phyloP scores from a whole-genome alignment of 371 early-diverging fungal genomes.

The Saksenaea vasiformis region DNA sequence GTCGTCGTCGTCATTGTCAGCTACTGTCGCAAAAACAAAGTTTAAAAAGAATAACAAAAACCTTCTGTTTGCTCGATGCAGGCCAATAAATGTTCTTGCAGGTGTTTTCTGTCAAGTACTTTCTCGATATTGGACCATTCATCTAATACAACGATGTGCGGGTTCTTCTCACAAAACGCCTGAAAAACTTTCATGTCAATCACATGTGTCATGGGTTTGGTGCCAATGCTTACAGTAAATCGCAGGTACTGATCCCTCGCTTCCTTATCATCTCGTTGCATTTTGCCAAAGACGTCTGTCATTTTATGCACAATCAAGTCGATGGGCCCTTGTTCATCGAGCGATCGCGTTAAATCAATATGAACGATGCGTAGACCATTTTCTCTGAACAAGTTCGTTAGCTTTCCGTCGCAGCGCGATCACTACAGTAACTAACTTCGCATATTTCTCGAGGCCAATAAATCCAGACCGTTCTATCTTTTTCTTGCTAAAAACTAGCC shows the following conservation, averaged over 20 bases:
- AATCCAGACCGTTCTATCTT: constrained; percentile 46
- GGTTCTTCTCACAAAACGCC: constrained; percentile 33
- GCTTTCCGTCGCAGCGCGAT: too few relatives aligned
- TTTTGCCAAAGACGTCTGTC: constrained; percentile 42
- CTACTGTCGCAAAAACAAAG: neutral
- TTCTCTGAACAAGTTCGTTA: too few relatives aligned
- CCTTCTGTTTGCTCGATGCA: constrained; percentile 8
- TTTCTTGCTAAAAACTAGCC: constrained; percentile 40
- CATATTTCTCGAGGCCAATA: constrained; percentile 40
- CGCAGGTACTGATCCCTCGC: constrained; percentile 27
- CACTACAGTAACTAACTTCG: constrained; percentile 27
- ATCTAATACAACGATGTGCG: constrained; percentile 36
- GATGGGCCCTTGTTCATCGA: constrained; percentile 34
- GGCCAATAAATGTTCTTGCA: constrained; percentile 24
- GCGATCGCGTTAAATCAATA: constrained; percentile 39
- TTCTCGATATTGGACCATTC: constrained; percentile 39
- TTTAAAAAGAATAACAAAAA: neutral
- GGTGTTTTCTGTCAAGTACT: constrained; percentile 34
- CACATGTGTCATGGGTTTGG: neutral
- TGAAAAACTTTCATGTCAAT: constrained; percentile 7
- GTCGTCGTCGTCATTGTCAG: neutral
- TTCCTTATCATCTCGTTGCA: constrained; percentile 33
- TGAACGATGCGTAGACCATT: constrained; percentile 33
- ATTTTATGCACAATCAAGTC: constrained; percentile 55
- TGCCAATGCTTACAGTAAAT: constrained; percentile 29